Conservation (phyloP, 495 filamentous ascomycete species). For the Letharia columbiana region DNA sequence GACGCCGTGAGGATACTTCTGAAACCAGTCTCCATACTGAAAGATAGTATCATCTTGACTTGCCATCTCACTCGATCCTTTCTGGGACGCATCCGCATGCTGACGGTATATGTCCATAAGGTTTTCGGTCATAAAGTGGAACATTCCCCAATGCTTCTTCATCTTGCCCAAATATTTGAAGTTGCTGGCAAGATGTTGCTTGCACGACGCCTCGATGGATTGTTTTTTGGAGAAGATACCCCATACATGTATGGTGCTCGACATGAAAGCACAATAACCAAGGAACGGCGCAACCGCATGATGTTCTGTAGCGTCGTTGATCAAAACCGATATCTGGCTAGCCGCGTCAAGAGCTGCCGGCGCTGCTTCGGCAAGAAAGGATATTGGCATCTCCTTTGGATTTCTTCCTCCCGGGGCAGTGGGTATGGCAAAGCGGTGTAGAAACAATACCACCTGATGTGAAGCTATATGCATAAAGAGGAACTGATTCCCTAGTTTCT, state of each 20-base stretch:
- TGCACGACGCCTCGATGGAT: slow-evolving; percentile 64
- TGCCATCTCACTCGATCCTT: slow-evolving; percentile 31
- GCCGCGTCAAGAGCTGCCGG: slow-evolving; percentile 79
- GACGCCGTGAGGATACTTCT: slow-evolving; percentile 88
- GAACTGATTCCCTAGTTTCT: slow-evolving; percentile 83
- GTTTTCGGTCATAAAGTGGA: slow-evolving; percentile 91
- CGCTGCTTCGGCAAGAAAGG: slow-evolving; percentile 68
- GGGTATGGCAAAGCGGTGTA: slow-evolving; percentile 80
- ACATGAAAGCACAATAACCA: slow-evolving; percentile 88
- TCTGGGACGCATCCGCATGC: slow-evolving; percentile 65
- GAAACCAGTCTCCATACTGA: slow-evolving; percentile 98
- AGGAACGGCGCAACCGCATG: slow-evolving; percentile 83
- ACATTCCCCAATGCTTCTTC: slow-evolving; percentile 97
- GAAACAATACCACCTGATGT: slow-evolving; percentile 83
- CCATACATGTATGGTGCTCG: slow-evolving; percentile 86
- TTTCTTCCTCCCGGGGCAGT: slow-evolving; percentile 55
- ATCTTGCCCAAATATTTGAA: slow-evolving; percentile 86
- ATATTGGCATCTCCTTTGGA: slow-evolving; percentile 66
- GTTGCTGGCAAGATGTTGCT: slow-evolving; percentile 79
- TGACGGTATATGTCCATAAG: slow-evolving; percentile 82
- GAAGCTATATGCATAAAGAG: slow-evolving; percentile 86
- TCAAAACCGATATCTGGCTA: slow-evolving; percentile 74
- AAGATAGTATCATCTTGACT: slow-evolving; percentile 61
- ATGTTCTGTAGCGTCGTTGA: slow-evolving; percentile 71
- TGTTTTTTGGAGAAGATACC: slow-evolving; percentile 81